phyloP scores from a whole-genome alignment of 805 yeast species.

The Hanseniaspora vineae region DNA sequence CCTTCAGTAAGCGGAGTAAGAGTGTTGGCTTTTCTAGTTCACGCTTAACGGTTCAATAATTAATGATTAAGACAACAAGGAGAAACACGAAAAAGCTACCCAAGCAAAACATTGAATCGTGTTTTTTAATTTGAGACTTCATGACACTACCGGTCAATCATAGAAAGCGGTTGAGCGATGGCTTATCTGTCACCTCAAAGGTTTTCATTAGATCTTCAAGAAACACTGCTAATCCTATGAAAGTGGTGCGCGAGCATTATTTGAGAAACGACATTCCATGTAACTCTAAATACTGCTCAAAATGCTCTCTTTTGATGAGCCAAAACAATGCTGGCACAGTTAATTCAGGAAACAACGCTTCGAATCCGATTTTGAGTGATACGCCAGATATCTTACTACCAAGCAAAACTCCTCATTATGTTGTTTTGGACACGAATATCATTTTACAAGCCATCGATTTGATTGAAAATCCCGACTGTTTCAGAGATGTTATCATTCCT shows the following conservation, averaged over 20 bases:
- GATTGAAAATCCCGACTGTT: slow-evolving; percentile 61
- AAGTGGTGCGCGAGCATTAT: slow-evolving; percentile 89
- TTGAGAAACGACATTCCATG: slow-evolving; percentile 89
- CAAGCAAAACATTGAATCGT: no score
- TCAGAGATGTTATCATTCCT: slow-evolving; percentile 86
- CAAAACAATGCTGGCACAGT: slow-evolving; percentile 38
- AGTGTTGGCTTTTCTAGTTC: neutral
- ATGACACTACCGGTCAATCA: slow-evolving; percentile 11
- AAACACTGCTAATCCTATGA: slow-evolving; percentile 62
- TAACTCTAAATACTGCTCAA: slow-evolving; percentile 54
- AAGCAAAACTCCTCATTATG: slow-evolving; percentile 51
- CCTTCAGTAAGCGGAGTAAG: neutral
- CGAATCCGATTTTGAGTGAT: slow-evolving; percentile 43
- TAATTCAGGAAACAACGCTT: slow-evolving; percentile 40
- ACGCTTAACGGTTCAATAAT: no score
- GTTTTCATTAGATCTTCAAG: slow-evolving; percentile 84
- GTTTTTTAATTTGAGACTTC: no score
- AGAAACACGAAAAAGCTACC: neutral
- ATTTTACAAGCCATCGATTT: slow-evolving; percentile 81
- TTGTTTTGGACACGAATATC: slow-evolving; percentile 79
- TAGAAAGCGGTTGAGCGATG: slow-evolving; percentile 36
- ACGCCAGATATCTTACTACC: slow-evolving; percentile 39
- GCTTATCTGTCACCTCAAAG: slow-evolving; percentile 63
- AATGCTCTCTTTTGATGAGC: slow-evolving; percentile 42
- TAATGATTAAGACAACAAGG: no score